Evolutionary conservation across 2,329 filamentous ascomycete genomes (phyloP).

Genomic region (Aspergillus arachidicola): DNA sequence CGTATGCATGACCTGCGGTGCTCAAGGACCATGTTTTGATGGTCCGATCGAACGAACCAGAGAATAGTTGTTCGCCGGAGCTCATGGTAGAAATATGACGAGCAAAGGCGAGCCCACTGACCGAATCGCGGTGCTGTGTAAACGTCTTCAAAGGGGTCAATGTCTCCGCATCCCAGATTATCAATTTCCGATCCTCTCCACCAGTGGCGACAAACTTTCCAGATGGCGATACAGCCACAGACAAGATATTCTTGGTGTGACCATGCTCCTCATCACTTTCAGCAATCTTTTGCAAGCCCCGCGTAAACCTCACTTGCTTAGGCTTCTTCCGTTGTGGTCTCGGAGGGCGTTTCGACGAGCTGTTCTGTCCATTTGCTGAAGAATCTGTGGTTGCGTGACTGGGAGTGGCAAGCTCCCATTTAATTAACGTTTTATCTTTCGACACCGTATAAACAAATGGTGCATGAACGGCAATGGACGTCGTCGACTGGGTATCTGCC

Average conservation of each 20-base stretch:
- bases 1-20: conserved; percentile 80
- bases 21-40: conserved; percentile 90
- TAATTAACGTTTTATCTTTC: conserved; percentile 81
- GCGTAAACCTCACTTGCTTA: conserved; percentile 53
- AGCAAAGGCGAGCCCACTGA: conserved; percentile 83
- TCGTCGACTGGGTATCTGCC: conserved; percentile 76
- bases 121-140: conserved; percentile 85
- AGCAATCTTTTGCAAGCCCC: conserved; percentile 44
- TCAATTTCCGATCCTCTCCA: conserved; percentile 78
- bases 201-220: conserved; percentile 91
- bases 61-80: conserved; percentile 81
- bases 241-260: conserved; percentile 78
- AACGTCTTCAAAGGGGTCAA: conserved; percentile 81
- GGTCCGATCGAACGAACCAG: conserved; percentile 84
- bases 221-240: conserved; percentile 83
- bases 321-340: conserved; percentile 46
- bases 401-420: conserved; percentile 76
- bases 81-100: conserved; percentile 64
- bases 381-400: conserved; percentile 26
- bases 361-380: conserved; percentile 65
- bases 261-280: conserved; percentile 60
- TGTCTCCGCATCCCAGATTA: conserved; percentile 83
- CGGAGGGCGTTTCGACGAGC: conserved; percentile 63
- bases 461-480: conserved; percentile 74
- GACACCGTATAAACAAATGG: conserved; percentile 87